Evolutionary conservation across 805 yeast genomes (phyloP).

Genomic region (Limtongozyma cylindracea): DNA sequence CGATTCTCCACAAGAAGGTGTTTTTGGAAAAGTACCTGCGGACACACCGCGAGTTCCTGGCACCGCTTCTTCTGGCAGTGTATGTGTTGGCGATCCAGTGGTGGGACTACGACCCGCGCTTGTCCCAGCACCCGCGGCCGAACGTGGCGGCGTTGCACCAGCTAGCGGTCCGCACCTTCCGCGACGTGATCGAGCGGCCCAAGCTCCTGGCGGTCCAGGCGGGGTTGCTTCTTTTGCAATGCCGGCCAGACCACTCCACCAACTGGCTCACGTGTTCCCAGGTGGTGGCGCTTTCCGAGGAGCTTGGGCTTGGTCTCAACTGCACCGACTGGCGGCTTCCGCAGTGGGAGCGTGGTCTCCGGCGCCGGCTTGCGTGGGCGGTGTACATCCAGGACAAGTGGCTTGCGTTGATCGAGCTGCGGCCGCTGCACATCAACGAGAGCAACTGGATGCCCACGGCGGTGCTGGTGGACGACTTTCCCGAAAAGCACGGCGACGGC

Average conservation of each 20-base stretch:
- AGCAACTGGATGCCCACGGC: slow-evolving; percentile 60
- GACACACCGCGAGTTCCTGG: slow-evolving; percentile 78
- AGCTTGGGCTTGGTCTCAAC: slow-evolving; percentile 75
- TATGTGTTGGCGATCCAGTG: slow-evolving; percentile 74
- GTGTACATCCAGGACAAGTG: slow-evolving; percentile 83
- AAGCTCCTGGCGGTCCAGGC: slow-evolving; percentile 84
- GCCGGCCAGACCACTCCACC: slow-evolving; percentile 29
- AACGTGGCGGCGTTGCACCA: slow-evolving; percentile 24
- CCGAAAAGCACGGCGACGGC: slow-evolving; percentile 34
- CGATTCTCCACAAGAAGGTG: slow-evolving; percentile 74
- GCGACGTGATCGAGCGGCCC: slow-evolving; percentile 64
- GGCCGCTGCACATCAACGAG: slow-evolving; percentile 62
- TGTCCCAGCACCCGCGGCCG: slow-evolving; percentile 59
- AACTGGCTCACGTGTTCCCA: slow-evolving; percentile 78
- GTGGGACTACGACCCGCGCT: slow-evolving; percentile 77
- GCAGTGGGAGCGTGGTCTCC: slow-evolving; percentile 78
- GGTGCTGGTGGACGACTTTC: slow-evolving; percentile 54
- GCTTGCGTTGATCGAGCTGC: slow-evolving; percentile 56
- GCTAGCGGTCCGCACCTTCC: slow-evolving; percentile 32
- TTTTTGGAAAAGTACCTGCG: slow-evolving; percentile 78
- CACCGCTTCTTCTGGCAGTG: slow-evolving; percentile 78
- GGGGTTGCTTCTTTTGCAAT: slow-evolving; percentile 54
- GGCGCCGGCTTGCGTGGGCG: slow-evolving; percentile 89
- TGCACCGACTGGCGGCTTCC: slow-evolving; percentile 84
- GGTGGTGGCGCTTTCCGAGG: slow-evolving; percentile 73